phyloP scores from a whole-genome alignment of 345 rosid genomes.

The Eucalyptus caleyi region DNA sequence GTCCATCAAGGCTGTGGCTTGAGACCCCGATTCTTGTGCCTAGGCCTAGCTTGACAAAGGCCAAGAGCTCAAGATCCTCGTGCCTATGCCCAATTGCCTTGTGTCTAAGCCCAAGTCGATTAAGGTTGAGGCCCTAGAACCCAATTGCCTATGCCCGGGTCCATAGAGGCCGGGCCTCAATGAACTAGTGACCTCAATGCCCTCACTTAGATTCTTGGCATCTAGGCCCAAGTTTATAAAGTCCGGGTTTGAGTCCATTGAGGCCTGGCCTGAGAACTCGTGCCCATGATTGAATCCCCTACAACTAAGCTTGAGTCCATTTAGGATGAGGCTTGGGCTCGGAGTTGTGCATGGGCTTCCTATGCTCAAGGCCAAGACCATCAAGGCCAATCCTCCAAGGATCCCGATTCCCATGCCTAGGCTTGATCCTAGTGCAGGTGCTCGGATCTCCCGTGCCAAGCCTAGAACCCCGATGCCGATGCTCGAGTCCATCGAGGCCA shows the following conservation, averaged over 20 bases:
- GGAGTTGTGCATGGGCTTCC: no score
- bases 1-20: neutral
- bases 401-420: neutral
- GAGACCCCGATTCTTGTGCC: rapidly evolving
- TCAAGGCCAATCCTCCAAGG: neutral
- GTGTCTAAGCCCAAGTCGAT: neutral
- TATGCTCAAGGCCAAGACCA: neutral
- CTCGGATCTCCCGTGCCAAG: neutral
- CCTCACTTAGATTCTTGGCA: neutral
- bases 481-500: neutral
- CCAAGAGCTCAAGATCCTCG: rapidly evolving
- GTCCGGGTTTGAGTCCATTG: neutral
- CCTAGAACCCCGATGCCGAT: neutral
- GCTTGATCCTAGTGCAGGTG: neutral
- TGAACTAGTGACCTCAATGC: neutral
- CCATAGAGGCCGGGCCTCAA: neutral
- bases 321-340: neutral
- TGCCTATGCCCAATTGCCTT: neutral
- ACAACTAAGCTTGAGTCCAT: neutral
- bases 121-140: neutral
- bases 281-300: neutral
- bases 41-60: neutral
- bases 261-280: rapidly evolving
- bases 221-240: neutral
- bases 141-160: neutral